Percentiles rank a stretch among this genome's conserved stretches.
Evolutionary conservation across 2,329 filamentous ascomycete species (phyloP).

Genomic region (Colletotrichum sansevieriae): DNA sequence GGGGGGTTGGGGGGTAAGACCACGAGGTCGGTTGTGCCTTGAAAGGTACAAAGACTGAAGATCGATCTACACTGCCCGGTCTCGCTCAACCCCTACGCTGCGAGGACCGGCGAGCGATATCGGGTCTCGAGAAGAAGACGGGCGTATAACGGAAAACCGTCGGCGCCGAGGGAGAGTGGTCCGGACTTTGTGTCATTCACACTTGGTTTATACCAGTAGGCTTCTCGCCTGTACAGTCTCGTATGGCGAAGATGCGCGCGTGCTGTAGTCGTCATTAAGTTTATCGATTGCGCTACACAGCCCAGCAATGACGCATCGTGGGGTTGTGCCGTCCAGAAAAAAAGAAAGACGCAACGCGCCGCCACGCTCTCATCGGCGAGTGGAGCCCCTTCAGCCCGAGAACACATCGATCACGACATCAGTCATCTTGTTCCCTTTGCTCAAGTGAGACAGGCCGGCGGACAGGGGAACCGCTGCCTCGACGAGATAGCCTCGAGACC

Average conservation of each 20-base stretch:
- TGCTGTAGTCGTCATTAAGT: neutral
- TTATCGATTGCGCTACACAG: neutral
- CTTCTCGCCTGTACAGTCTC: neutral
- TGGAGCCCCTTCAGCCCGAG: neutral
- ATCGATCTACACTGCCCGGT: conserved; percentile 2
- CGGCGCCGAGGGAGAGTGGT: conserved; percentile 1
- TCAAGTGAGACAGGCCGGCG: neutral
- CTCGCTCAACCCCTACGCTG: conserved; percentile 12
- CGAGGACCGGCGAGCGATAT: conserved; percentile 28
- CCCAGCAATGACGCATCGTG: conserved; percentile 28
- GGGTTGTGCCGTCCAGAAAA: neutral
- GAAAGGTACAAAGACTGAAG: neutral
- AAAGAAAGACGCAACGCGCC: conserved; percentile 23
- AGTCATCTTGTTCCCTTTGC: no score
- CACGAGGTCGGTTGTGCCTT: neutral
- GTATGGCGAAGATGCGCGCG: neutral
- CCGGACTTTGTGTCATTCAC: neutral
- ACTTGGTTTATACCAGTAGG: neutral
- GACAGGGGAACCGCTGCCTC: neutral
- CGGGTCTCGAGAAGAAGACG: neutral
- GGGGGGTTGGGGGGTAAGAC: neutral
- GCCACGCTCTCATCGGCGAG: conserved; percentile 13
- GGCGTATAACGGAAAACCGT: conserved; percentile 11
- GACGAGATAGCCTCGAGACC: neutral
- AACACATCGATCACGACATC: conserved; percentile 8